Base-by-base conservation (phyloP, 1,139 yeast species). In the Blastobotrys malaysiensis region DNA sequence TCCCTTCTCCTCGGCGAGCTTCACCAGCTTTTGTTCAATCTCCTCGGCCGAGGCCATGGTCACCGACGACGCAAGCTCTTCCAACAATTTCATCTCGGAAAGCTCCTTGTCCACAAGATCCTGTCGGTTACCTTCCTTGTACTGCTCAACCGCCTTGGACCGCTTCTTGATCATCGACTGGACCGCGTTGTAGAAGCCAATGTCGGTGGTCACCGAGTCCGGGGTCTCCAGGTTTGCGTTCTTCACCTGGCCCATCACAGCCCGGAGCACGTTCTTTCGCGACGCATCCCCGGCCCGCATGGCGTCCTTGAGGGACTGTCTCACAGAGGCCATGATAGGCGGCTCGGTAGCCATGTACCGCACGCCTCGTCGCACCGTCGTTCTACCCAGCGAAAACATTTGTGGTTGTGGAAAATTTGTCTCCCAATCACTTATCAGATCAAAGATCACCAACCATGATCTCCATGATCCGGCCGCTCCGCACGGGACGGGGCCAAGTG, bases 41-140 rank as follows among this genome's bases (percentile, higher is more conserved):
- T 82, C 83, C 43, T 73, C 79, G 26, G 73, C 73, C 0, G 78
- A 67, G 0, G 86, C 79, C 48, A 82, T 79, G 7, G 84, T 82
- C 22, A 84, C 66, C 43, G 68, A 61, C 1, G 62, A 57, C 48
- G 78, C 63, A 57, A 83, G 78, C 43, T 69, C 67, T 27, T 74
- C 61, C 46, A 84, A 73, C 47, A 82, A 69, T 0, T 64, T 69
- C 27, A 79, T 68, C 66, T 84, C 88, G 43, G 72, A 68, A 24
- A 71, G 62, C 67, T 84, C 90, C 57, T 76, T 80, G 26, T 75
- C 77, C 2, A 79, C 86, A 56, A 83, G 68, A 60, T 84, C 89
- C 1, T 72, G 73, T 52, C 88, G 75, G 14, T 76, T 73, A 48
- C 81, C 80, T 36, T 73, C 72, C 39, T 67, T 56, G 63, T 77